These are phyloP conservation scores for Exserohilum rostratum DNA, from an alignment of 2,329 filamentous ascomycete genomes.

Conservation along the genomic window DNA sequence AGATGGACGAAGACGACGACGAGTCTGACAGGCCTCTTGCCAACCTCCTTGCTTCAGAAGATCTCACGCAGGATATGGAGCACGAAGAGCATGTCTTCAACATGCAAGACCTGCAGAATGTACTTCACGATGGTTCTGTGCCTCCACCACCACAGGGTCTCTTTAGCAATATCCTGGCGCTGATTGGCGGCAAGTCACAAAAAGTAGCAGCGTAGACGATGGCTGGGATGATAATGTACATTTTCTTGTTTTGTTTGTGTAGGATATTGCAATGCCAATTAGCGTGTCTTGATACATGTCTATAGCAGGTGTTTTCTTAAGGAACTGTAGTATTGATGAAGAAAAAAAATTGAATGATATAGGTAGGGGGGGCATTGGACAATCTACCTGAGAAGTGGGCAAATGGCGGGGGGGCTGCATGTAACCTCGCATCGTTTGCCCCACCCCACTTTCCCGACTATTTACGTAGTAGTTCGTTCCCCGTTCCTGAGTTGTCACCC, in stretches of 20 bases:
- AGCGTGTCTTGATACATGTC: background rate
- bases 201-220: constrained; percentile 18
- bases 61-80: constrained; percentile 20
- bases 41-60: constrained; percentile 5
- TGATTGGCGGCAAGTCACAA: constrained; percentile 21
- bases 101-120: constrained; percentile 23
- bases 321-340: background rate
- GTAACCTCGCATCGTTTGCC: too few relatives aligned
- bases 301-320: background rate
- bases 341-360: too few relatives aligned
- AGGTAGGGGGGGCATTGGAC: too few relatives aligned
- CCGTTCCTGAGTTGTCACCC: too few relatives aligned
- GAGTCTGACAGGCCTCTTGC: constrained; percentile 3
- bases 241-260: background rate
- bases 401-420: too few relatives aligned
- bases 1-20: constrained; percentile 15
- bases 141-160: constrained; percentile 24
- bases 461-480: too few relatives aligned
- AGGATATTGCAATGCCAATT: background rate
- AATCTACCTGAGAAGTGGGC: too few relatives aligned
- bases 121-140: constrained; percentile 22
- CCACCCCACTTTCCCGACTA: background rate
- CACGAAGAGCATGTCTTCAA: constrained; percentile 22
- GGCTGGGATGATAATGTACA: background rate
- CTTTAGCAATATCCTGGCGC: constrained; percentile 22